These are phyloP conservation scores for Trichosporon asahii DNA, from an alignment of 1,284 basidiomycete genomes.

Conservation along the genomic window DNA sequence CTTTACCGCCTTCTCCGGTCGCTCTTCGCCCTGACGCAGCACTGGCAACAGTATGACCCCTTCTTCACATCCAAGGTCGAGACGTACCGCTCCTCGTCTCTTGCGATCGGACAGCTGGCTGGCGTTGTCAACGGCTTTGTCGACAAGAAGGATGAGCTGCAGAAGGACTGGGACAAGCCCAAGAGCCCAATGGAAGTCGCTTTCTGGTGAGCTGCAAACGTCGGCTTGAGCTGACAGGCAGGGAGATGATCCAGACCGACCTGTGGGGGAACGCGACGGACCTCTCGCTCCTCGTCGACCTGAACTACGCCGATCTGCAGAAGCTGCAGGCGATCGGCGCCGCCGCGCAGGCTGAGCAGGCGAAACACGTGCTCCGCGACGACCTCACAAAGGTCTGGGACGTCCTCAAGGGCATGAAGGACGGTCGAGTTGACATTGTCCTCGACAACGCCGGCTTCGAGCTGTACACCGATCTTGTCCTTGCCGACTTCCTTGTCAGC, in stretches of 20 bases:
- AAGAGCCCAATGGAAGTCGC: conserved; percentile 47
- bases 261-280: conserved; percentile 53
- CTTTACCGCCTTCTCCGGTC: conserved; percentile 77
- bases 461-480: conserved; percentile 88
- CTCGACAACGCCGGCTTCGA: conserved; percentile 95
- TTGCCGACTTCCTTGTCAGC: conserved; percentile 90
- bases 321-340: conserved; percentile 76
- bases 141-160: conserved; percentile 33
- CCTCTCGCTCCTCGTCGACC: conserved; percentile 51
- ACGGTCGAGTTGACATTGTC: conserved; percentile 75
- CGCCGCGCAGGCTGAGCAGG: conserved; percentile 68
- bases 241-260: conserved; percentile 51
- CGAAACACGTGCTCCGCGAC: conserved; percentile 76
- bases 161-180: conserved; percentile 31
- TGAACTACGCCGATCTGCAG: conserved; percentile 67
- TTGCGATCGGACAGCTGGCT: conserved; percentile 63
- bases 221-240: conserved; percentile 9
- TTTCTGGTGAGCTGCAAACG: conserved; percentile 45
- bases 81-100: conserved; percentile 76
- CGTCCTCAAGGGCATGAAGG: conserved; percentile 60
- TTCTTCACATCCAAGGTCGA: conserved; percentile 77
- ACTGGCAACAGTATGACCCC: conserved; percentile 80
- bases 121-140: conserved; percentile 37
- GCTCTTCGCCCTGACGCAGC: conserved; percentile 65
- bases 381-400: conserved; percentile 76